Evolutionary conservation across 2,329 filamentous ascomycete species (phyloP).

Genomic region (Rhynchosporium secalis): DNA sequence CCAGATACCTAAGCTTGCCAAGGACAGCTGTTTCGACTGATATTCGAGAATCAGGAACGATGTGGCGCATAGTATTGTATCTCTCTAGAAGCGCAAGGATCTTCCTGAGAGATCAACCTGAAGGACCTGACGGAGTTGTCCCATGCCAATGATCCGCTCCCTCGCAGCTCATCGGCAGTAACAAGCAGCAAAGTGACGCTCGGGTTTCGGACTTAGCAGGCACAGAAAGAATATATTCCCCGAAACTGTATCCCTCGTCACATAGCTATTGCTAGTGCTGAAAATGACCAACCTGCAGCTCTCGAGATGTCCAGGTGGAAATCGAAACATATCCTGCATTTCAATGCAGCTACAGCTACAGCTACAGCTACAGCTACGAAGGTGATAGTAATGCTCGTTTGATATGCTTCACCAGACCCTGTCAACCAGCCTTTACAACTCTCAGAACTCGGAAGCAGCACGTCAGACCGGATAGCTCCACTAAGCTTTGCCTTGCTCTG

Average conservation of each 20-base stretch:
- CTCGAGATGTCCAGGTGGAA: too few relatives aligned
- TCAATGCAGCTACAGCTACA: not conserved
- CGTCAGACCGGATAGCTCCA: constrained; percentile 1
- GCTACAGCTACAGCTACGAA: not conserved
- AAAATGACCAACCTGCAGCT: too few relatives aligned
- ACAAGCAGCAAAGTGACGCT: not conserved
- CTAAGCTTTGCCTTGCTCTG: not conserved
- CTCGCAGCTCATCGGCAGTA: constrained; percentile 1
- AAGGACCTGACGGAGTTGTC: not conserved
- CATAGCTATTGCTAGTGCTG: too few relatives aligned
- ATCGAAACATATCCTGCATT: too few relatives aligned
- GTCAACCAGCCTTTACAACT: not conserved
- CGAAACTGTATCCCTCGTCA: not conserved
- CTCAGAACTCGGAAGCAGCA: not conserved
- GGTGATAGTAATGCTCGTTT: not conserved
- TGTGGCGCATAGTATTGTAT: not conserved
- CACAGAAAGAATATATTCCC: not conserved
- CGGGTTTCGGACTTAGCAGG: not conserved
- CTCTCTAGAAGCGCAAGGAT: not conserved
- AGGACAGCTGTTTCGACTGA: not conserved
- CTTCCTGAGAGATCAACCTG: not conserved
- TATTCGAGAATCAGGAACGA: not conserved
- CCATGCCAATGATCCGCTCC: not conserved
- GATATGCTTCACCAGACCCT: not conserved
- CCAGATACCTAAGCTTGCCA: too few relatives aligned